Base-by-base conservation (phyloP, 306 rosid species). In the Rosa persica region DNA sequence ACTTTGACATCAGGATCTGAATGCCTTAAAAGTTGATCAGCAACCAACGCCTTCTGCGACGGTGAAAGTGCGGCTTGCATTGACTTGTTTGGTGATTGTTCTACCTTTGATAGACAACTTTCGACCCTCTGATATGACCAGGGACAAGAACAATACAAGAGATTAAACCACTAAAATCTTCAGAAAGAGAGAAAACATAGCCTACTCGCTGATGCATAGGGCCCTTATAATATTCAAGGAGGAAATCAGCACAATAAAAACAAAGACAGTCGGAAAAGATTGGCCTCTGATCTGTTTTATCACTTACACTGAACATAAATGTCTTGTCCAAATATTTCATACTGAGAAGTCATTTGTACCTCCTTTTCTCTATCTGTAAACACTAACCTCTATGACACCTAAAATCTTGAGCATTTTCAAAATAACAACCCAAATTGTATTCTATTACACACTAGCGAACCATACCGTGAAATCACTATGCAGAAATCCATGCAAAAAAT, bases 21-120 rank as follows among this genome's bases (percentile, higher is more conserved):
- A 82, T 92, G 98, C 79, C 83, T 86, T 39, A 94, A 72, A 42
- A 94, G 93, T 54, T 75, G 74, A 6, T 85, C 89, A 11, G 83
- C 72, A 78, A 90, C 82, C 89, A 94, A 80, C 75, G 97, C 97
- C 60, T 86, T 89, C 84, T 89, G 73, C 2, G 92, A 88, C 4
- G 96, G 91, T 73, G 95, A 77, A 74, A 94, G 97, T 3, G 97
- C 97, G 25, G 23, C 83, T 74, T 87, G 95, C 98, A 90, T 87
- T 67, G 97, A 78, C 46, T 58, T 73, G 34, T 81, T 51, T 13
- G 98, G 98, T 48, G 98, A 89, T 82, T 94, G 98, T 76, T 92
- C 97, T 46, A 94, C 97, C 90, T 55, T 89, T 72, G 87, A 81
- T 16, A 94, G 82, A 70, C 58, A 88, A 68, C 79, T 82, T 80